Evolutionary conservation across 2,329 filamentous ascomycete species (phyloP).

Genomic region (Aspergillus sp.): DNA sequence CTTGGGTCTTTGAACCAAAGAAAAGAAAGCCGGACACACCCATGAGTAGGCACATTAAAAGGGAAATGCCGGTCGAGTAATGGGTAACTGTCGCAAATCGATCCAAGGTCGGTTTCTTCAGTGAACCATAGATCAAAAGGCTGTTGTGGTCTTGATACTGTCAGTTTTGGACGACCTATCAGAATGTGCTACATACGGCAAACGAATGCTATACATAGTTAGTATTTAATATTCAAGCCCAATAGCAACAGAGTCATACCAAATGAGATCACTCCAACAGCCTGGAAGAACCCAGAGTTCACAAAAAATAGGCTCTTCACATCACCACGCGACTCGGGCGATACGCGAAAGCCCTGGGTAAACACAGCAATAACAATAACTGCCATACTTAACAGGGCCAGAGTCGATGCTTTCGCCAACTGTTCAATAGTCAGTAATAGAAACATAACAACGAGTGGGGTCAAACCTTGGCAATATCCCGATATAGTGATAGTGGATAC

Average conservation of each 20-base stretch:
- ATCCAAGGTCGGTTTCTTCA: slow-evolving; percentile 91
- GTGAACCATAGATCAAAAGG: slow-evolving; percentile 92
- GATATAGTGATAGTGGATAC: slow-evolving; percentile 87
- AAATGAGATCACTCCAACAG: slow-evolving; percentile 97
- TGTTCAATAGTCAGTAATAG: slow-evolving; percentile 45
- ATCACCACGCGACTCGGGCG: slow-evolving; percentile 68
- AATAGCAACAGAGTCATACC: slow-evolving; percentile 53
- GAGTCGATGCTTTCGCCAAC: slow-evolving; percentile 92
- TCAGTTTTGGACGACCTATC: slow-evolving; percentile 19
- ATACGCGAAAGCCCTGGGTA: slow-evolving; percentile 75
- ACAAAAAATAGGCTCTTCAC: slow-evolving; percentile 72
- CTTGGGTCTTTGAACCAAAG: slow-evolving; percentile 86
- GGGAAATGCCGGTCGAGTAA: slow-evolving; percentile 85
- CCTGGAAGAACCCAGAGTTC: slow-evolving; percentile 87
- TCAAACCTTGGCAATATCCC: slow-evolving; percentile 91
- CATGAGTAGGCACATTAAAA: slow-evolving; percentile 87
- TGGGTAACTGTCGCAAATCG: slow-evolving; percentile 92
- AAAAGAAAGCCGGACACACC: slow-evolving; percentile 86
- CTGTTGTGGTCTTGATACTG: slow-evolving; percentile 75
- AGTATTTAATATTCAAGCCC: slow-evolving; percentile 24
- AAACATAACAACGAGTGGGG: not conserved
- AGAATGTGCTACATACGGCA: slow-evolving; percentile 52
- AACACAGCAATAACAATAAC: slow-evolving; percentile 87
- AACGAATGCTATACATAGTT: slow-evolving; percentile 58
- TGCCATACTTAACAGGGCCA: slow-evolving; percentile 89